Percentiles rank a stretch among this genome's conserved stretches.
phyloP scores from a whole-genome alignment of 495 filamentous ascomycete species.

The Neurospora pannonica region DNA sequence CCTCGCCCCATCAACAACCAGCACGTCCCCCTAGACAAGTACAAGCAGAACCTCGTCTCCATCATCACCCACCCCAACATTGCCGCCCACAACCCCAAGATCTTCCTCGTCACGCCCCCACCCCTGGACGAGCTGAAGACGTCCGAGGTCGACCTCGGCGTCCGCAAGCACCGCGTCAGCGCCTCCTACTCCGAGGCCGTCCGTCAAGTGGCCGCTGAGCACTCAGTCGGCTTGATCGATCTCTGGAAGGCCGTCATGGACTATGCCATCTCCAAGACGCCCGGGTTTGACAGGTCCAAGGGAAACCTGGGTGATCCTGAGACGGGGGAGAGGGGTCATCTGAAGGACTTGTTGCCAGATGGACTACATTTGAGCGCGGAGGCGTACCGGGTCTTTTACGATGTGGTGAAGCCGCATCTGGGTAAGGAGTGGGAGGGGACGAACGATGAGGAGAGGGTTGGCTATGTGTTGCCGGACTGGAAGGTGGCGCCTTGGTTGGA shows the following conservation, averaged over 20 bases:
- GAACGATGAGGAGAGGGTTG: conserved; percentile 16
- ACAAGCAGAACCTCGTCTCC: conserved; percentile 56
- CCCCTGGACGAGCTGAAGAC: conserved; percentile 70
- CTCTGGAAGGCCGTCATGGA: conserved; percentile 66
- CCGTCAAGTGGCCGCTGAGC: conserved; percentile 52
- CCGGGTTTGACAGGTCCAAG: conserved; percentile 27
- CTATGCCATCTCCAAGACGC: conserved; percentile 33
- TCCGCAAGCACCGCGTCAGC: conserved; percentile 52
- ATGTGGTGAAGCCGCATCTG: conserved; percentile 32
- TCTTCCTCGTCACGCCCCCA: conserved; percentile 70
- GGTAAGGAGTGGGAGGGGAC: conserved; percentile 27
- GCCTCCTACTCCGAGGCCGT: conserved; percentile 63
- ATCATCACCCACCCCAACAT: conserved; percentile 63
- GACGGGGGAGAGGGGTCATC: conserved; percentile 30
- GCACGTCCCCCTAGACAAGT: conserved; percentile 64
- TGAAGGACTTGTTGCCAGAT: conserved; percentile 41
- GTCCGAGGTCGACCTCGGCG: conserved; percentile 41
- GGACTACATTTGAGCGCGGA: conserved; percentile 45
- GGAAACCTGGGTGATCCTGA: conserved; percentile 34
- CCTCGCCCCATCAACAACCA: conserved; percentile 47
- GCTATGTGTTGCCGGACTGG: conserved; percentile 36
- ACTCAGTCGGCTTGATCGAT: conserved; percentile 58
- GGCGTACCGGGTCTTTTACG: conserved; percentile 40
- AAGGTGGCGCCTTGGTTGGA: conserved; percentile 26
- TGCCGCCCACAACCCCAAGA: conserved; percentile 56